Evolutionary conservation across 331 rosid species (phyloP).

Genomic region (Pyracantha coccinea): DNA sequence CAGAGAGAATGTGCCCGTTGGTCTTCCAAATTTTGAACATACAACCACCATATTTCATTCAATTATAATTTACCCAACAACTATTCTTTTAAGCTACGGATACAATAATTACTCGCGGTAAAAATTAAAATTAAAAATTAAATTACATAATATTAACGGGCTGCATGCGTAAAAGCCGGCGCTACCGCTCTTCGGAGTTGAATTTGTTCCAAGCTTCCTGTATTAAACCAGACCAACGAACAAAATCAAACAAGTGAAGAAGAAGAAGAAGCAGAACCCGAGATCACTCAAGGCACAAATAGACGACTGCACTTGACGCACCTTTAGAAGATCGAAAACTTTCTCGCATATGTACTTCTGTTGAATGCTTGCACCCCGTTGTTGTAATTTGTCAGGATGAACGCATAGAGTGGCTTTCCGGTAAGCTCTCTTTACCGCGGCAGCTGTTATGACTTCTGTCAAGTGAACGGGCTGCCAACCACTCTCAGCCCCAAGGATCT

Average conservation of each 20-base stretch:
- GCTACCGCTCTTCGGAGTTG: slow-evolving; percentile 77
- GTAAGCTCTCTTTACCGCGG: slow-evolving; percentile 78
- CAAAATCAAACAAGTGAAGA: background rate
- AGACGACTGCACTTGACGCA: slow-evolving; percentile 15
- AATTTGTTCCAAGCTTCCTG: slow-evolving; percentile 94
- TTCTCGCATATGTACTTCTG: slow-evolving; percentile 81
- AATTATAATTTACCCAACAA: background rate
- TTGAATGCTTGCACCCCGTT: slow-evolving; percentile 70
- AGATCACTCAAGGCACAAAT: background rate
- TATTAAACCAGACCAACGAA: background rate
- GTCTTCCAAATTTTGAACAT: no score
- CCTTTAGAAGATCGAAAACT: slow-evolving; percentile 89
- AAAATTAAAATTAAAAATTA: background rate
- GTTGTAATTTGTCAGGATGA: slow-evolving; percentile 90
- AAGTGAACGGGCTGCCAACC: slow-evolving; percentile 87
- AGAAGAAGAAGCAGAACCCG: background rate
- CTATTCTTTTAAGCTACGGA: background rate
- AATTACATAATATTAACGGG: slow-evolving; percentile 16
- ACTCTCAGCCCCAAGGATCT: slow-evolving; percentile 75
- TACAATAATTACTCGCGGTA: slow-evolving; percentile 21
- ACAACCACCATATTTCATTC: no score
- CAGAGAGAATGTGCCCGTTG: no score
- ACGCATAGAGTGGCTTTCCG: slow-evolving; percentile 82
- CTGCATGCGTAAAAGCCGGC: background rate
- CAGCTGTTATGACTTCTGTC: slow-evolving; percentile 77